Percentiles rank a stretch among this genome's conserved stretches.
phyloP scores from a whole-genome alignment of 352 stramenopile genomes.

The Pythium folliculosum region DNA sequence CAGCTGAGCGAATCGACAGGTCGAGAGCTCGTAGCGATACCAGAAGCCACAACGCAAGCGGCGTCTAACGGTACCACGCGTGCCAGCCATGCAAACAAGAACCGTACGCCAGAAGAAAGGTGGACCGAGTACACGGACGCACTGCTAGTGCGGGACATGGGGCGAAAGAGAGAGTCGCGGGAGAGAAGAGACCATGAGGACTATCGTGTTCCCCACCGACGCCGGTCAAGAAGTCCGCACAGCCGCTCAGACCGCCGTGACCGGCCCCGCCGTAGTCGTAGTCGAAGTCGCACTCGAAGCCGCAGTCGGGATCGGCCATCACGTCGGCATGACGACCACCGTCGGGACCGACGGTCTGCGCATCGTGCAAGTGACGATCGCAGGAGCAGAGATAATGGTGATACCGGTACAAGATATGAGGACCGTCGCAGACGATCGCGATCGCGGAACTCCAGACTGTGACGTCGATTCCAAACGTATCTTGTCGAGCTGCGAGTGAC shows the following conservation, averaged over 20 bases:
- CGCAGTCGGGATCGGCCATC: slow-evolving; percentile 16
- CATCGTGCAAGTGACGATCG: background rate
- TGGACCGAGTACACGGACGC: slow-evolving; percentile 36
- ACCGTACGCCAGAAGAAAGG: background rate
- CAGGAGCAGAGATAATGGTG: too few relatives aligned
- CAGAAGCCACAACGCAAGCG: background rate
- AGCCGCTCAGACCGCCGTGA: background rate
- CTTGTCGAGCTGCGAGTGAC: too few relatives aligned
- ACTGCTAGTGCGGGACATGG: slow-evolving; percentile 43
- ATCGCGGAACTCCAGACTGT: too few relatives aligned
- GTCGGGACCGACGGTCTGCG: background rate
- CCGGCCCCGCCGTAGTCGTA: background rate
- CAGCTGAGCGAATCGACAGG: slow-evolving; percentile 46
- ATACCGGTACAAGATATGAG: too few relatives aligned
- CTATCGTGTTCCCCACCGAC: background rate
- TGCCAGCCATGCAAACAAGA: too few relatives aligned
- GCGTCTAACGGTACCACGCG: too few relatives aligned
- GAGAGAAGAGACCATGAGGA: background rate
- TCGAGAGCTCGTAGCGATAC: slow-evolving; percentile 30
- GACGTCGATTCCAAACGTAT: too few relatives aligned
- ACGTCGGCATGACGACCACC: background rate
- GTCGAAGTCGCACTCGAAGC: slow-evolving; percentile 19
- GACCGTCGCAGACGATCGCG: too few relatives aligned
- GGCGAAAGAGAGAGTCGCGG: background rate
- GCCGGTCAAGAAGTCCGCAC: background rate